Conservation (phyloP, 2,329 filamentous ascomycete genomes). For the Diplodia mutila region DNA sequence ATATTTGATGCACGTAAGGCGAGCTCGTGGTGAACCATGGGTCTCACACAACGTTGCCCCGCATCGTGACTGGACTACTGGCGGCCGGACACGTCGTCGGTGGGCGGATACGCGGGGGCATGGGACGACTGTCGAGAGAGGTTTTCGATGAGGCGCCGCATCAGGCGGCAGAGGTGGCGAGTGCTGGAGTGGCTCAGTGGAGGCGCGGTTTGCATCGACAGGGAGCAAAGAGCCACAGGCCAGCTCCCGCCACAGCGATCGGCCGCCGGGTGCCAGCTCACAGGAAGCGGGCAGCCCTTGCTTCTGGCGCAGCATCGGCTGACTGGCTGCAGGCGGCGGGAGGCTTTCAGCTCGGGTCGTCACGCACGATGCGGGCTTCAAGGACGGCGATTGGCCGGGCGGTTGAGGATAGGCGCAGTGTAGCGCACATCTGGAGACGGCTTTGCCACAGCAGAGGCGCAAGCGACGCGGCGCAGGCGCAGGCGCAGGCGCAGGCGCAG, state of each 20-base stretch:
- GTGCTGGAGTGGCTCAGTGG: background rate
- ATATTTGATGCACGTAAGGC: constrained; percentile 14
- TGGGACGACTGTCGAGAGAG: constrained; percentile 1
- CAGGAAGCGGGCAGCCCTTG: constrained; percentile 8
- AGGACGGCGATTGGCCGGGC: background rate
- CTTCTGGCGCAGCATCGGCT: constrained; percentile 14
- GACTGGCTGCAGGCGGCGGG: constrained; percentile 13
- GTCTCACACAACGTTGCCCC: constrained; percentile 18
- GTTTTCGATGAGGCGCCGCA: background rate
- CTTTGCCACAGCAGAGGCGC: constrained; percentile 18
- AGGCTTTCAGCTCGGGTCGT: constrained; percentile 3
- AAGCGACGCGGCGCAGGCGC: constrained; percentile 4
- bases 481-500: constrained; percentile 12
- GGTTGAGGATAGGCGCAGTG: background rate
- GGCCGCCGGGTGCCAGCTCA: constrained; percentile 16
- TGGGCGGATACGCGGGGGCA: background rate
- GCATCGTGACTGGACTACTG: background rate
- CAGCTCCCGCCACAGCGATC: constrained; percentile 23
- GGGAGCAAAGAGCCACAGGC: constrained; percentile 17
- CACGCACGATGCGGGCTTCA: constrained; percentile 1
- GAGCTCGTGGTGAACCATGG: constrained; percentile 6
- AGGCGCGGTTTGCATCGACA: constrained; percentile 3
- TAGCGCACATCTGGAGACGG: background rate
- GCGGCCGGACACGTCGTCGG: background rate
- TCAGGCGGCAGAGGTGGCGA: background rate